These are phyloP conservation scores for Fagopyrum tataricum DNA, from an alignment of 148 eudicot genomes.

Conservation along the genomic window DNA sequence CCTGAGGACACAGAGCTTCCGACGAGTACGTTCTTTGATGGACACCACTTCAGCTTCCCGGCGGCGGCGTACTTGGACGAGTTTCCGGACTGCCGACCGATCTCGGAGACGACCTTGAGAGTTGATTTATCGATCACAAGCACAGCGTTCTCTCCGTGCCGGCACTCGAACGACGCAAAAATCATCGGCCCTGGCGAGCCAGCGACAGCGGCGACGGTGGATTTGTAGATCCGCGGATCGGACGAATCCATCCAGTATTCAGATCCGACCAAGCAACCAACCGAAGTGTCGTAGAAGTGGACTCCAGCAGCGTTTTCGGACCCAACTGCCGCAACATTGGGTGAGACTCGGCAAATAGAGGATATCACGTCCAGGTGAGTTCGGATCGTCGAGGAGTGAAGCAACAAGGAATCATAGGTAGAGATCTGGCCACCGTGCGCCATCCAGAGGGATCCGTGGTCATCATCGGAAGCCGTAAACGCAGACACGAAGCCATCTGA, in stretches of 20 bases:
- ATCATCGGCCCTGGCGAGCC: constrained; percentile 33
- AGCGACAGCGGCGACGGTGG: constrained; percentile 48
- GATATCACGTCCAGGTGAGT: constrained; percentile 56
- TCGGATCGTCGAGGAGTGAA: constrained; percentile 33
- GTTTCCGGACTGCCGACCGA: constrained; percentile 52
- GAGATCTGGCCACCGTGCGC: constrained; percentile 73
- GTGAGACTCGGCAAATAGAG: constrained; percentile 24
- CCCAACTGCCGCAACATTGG: constrained; percentile 42
- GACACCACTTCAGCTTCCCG: constrained; percentile 42
- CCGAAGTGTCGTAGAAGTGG: constrained; percentile 42
- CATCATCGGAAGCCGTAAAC: constrained; percentile 28
- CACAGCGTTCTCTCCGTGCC: constrained; percentile 58
- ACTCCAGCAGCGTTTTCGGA: constrained; percentile 40
- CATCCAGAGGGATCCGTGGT: constrained; percentile 37
- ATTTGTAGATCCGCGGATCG: constrained; percentile 52
- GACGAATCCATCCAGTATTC: constrained; percentile 55
- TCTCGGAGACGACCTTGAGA: constrained; percentile 30
- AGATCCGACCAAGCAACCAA: constrained; percentile 28
- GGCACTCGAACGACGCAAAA: constrained; percentile 53
- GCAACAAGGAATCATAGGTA: constrained; percentile 38
- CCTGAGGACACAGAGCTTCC: constrained; percentile 50
- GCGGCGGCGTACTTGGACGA: constrained; percentile 44
- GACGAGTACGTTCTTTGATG: constrained; percentile 28
- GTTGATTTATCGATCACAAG: constrained; percentile 42
- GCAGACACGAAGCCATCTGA: constrained; percentile 45